These are phyloP conservation scores for Backusella westeae DNA, from an alignment of 192 early-diverging fungal genomes.

Conservation along the genomic window DNA sequence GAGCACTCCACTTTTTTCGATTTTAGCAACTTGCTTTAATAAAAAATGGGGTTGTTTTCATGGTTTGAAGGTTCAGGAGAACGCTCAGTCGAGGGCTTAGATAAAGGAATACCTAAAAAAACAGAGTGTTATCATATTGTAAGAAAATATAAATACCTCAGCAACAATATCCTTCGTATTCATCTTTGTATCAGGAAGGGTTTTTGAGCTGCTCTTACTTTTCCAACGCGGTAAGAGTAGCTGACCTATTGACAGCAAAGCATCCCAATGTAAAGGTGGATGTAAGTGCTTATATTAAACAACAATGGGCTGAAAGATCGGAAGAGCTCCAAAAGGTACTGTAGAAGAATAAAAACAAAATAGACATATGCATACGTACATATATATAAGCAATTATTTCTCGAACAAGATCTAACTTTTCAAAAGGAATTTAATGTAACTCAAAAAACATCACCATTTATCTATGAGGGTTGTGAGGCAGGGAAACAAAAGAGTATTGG, in stretches of 20 bases:
- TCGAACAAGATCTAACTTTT: not conserved
- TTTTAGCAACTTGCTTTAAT: not conserved
- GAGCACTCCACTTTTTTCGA: not conserved
- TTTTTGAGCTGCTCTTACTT: slow-evolving; percentile 44
- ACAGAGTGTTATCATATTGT: slow-evolving; percentile 35
- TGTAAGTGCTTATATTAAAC: slow-evolving; percentile 25
- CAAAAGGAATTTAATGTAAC: slow-evolving; percentile 17
- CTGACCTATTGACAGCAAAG: slow-evolving; percentile 25
- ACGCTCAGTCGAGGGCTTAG: not conserved
- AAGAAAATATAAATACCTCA: not conserved
- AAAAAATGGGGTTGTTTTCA: slow-evolving; percentile 18
- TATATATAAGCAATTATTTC: not conserved
- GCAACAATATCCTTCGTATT: not conserved
- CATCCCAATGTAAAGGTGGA: slow-evolving; percentile 32
- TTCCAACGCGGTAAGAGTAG: slow-evolving; percentile 34
- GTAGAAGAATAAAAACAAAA: not conserved
- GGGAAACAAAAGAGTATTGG: slow-evolving; percentile 36
- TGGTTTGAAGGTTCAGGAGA: slow-evolving; percentile 8
- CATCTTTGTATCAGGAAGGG: slow-evolving; percentile 35
- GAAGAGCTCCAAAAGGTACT: slow-evolving; percentile 22
- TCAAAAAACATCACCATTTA: slow-evolving; percentile 46
- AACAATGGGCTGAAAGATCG: slow-evolving; percentile 31
- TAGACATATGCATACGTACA: not conserved
- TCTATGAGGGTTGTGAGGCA: slow-evolving; percentile 45
- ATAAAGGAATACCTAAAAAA: slow-evolving; percentile 27